A percentile compares a stretch with the other conserved stretches of the same genome.
Evolutionary conservation across 2,329 filamentous ascomycete genomes (phyloP).

Genomic region (Lachnellula cervina): DNA sequence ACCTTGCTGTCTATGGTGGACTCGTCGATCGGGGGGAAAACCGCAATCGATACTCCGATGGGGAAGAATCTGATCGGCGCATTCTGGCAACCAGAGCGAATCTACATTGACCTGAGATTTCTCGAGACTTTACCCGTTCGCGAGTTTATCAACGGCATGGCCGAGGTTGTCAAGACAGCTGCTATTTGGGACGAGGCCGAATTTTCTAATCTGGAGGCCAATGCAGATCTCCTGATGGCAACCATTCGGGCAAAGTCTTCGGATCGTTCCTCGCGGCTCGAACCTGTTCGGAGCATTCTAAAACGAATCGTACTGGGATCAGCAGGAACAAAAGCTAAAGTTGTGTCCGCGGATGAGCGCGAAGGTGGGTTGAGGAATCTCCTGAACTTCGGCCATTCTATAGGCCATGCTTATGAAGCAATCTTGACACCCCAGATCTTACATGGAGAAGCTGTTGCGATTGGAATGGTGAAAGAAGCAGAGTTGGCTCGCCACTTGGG

Average conservation of each 20-base stretch:
- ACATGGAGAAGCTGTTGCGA: slow-evolving; percentile 92
- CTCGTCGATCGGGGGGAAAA: slow-evolving; percentile 97
- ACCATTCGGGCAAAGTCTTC: slow-evolving; percentile 60
- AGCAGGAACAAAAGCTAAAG: slow-evolving; percentile 87
- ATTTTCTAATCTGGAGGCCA: slow-evolving; percentile 77
- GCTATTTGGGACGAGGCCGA: slow-evolving; percentile 91
- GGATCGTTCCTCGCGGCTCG: slow-evolving; percentile 52
- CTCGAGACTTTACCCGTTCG: slow-evolving; percentile 83
- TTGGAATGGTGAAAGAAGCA: slow-evolving; percentile 98
- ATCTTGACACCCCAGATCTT: slow-evolving; percentile 92
- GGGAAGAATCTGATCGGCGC: slow-evolving; percentile 95
- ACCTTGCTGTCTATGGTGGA: slow-evolving; percentile 96
- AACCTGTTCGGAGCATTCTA: slow-evolving; percentile 63
- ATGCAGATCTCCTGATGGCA: slow-evolving; percentile 70
- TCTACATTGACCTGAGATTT: slow-evolving; percentile 92
- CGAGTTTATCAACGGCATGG: slow-evolving; percentile 98
- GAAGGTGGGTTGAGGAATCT: slow-evolving; percentile 92
- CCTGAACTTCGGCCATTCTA: slow-evolving; percentile 96
- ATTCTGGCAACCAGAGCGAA: slow-evolving; percentile 92
- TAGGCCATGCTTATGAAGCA: slow-evolving; percentile 93
- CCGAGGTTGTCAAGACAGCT: slow-evolving; percentile 95
- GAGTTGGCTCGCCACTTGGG: slow-evolving; percentile 88
- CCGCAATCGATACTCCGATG: slow-evolving; percentile 90
- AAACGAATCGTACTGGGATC: slow-evolving; percentile 83
- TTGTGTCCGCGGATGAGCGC: slow-evolving; percentile 90